Evolutionary conservation across 1,284 basidiomycete species (phyloP).

Genomic region (Cystobasidium sp.): DNA sequence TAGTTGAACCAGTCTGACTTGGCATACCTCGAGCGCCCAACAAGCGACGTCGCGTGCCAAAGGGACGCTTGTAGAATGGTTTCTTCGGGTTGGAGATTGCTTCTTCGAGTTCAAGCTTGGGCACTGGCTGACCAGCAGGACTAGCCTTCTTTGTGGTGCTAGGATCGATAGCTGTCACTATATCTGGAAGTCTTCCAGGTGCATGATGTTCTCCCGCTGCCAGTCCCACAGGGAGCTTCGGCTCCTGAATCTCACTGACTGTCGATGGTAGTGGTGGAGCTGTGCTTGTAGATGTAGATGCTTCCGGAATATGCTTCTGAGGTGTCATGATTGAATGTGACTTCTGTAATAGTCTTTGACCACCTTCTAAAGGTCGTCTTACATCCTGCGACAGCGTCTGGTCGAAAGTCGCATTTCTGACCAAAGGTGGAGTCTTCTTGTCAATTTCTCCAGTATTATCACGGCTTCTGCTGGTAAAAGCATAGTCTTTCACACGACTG

Average conservation of each 20-base stretch:
- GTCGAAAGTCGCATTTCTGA: neutral
- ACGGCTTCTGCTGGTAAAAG: neutral
- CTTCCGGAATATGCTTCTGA: neutral
- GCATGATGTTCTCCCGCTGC: too few species aligned
- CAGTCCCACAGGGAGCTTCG: too few species aligned
- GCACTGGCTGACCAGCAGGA: neutral
- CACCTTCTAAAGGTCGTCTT: neutral
- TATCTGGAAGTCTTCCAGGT: neutral
- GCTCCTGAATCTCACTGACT: neutral
- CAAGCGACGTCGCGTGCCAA: neutral
- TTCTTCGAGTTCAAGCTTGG: neutral
- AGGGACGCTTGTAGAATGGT: conserved; percentile 6
- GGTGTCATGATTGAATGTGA: conserved; percentile 9
- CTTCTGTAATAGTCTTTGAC: neutral
- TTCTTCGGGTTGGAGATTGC: neutral
- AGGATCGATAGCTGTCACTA: neutral
- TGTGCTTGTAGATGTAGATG: neutral
- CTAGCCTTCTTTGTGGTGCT: neutral
- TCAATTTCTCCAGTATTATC: neutral
- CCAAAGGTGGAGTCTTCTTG: neutral
- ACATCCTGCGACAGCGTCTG: neutral
- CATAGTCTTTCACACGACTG: conserved; percentile 1
- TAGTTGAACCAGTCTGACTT: neutral
- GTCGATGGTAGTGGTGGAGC: neutral
- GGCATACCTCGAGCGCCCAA: neutral